phyloP scores from a whole-genome alignment of 2,329 filamentous ascomycete genomes.

The Samsoniella hepiali region DNA sequence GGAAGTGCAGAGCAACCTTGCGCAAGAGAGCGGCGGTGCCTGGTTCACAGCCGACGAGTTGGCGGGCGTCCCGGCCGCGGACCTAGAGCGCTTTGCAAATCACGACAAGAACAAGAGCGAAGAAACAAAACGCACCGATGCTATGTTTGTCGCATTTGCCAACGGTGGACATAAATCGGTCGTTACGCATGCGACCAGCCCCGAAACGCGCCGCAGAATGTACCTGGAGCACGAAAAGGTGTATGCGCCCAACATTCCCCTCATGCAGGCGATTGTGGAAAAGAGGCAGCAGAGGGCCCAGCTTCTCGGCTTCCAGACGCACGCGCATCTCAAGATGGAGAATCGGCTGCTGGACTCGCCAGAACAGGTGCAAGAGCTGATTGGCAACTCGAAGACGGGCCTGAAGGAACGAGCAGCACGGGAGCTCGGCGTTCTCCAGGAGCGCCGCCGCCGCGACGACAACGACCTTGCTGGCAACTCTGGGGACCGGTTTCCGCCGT shows the following conservation, averaged over 20 bases:
- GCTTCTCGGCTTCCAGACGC: slow-evolving; percentile 52
- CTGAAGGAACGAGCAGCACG: neutral
- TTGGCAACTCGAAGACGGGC: neutral
- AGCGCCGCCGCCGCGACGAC: neutral
- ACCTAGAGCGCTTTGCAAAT: neutral
- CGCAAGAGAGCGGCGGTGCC: slow-evolving; percentile 50
- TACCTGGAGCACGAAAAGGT: slow-evolving; percentile 55
- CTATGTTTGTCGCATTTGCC: slow-evolving; percentile 51
- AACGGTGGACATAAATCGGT: slow-evolving; percentile 53
- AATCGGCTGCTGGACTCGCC: slow-evolving; percentile 55
- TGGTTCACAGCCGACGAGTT: slow-evolving; percentile 51
- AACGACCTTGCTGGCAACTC: neutral
- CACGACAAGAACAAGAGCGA: neutral
- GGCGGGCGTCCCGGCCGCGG: slow-evolving; percentile 32
- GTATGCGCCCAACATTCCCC: slow-evolving; percentile 47
- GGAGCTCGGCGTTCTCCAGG: neutral
- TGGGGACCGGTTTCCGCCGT: slow-evolving; percentile 8
- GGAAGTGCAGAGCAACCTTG: slow-evolving; percentile 51
- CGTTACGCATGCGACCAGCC: slow-evolving; percentile 46
- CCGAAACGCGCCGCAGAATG: slow-evolving; percentile 46
- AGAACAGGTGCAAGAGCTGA: slow-evolving; percentile 40
- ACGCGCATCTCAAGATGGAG: slow-evolving; percentile 52
- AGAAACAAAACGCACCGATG: slow-evolving; percentile 28
- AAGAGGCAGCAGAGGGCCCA: slow-evolving; percentile 53
- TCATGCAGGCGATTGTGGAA: slow-evolving; percentile 52